These are phyloP conservation scores for Clarkia xantiana DNA, from an alignment of 345 rosid genomes.

Conservation along the genomic window DNA sequence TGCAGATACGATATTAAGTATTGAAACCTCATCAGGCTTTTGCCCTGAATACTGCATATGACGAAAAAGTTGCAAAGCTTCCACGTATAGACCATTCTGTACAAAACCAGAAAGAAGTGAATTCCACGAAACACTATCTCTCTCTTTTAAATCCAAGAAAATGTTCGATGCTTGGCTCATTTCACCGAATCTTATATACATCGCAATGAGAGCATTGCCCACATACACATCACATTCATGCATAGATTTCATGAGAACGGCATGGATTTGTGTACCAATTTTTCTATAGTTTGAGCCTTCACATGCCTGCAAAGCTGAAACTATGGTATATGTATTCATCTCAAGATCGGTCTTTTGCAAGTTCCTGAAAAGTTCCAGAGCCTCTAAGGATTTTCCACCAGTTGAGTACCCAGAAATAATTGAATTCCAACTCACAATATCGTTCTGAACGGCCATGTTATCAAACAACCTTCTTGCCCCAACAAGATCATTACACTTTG, in stretches of 20 bases:
- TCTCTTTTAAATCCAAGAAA: constrained; percentile 23
- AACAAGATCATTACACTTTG: constrained; percentile 47
- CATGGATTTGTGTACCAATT: constrained; percentile 62
- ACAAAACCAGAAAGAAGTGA: constrained; percentile 51
- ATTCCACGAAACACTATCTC: constrained; percentile 52
- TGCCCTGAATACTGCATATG: constrained; percentile 31
- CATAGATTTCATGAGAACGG: constrained; percentile 38
- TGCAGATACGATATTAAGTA: constrained; percentile 34
- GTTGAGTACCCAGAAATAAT: constrained; percentile 48
- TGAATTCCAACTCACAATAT: constrained; percentile 71
- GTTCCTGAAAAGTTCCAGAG: constrained; percentile 39
- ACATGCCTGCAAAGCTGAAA: constrained; percentile 65
- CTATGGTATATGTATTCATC: constrained; percentile 35
- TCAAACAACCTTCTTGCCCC: constrained; percentile 55
- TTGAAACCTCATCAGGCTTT: constrained; percentile 43
- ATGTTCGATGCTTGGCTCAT: constrained; percentile 30
- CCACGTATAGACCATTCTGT: constrained; percentile 37
- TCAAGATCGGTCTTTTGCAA: constrained; percentile 37
- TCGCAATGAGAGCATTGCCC: constrained; percentile 59
- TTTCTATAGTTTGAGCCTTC: constrained; percentile 27
- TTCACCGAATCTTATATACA: constrained; percentile 44
- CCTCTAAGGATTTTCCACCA: constrained; percentile 33
- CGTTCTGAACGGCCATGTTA: constrained; percentile 25
- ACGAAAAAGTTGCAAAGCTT: constrained; percentile 38
- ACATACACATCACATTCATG: constrained; percentile 26